Conservation (phyloP, 805 yeast genomes). For the Saccharomycopsis amapae region DNA sequence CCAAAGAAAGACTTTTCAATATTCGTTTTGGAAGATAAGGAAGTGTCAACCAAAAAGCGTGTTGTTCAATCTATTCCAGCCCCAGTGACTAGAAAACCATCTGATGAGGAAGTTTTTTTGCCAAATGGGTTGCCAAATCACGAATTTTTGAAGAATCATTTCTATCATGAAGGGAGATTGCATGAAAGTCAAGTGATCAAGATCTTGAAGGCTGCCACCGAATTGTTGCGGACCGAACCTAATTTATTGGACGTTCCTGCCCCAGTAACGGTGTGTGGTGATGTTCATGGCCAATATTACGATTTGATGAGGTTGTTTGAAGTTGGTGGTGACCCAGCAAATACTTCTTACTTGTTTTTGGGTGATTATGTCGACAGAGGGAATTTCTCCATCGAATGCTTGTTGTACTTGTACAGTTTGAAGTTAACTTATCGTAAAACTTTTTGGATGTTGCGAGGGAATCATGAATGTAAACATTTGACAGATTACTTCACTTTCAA, state of each 20-base stretch:
- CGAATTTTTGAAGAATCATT: slow-evolving; percentile 64
- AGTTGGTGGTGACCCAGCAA: slow-evolving; percentile 82
- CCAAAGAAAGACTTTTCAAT: slow-evolving; percentile 31
- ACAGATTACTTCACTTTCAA: slow-evolving; percentile 93
- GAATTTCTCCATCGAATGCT: slow-evolving; percentile 76
- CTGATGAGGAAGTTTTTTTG: slow-evolving; percentile 59
- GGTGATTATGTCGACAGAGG: slow-evolving; percentile 98
- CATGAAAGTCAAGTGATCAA: slow-evolving; percentile 59
- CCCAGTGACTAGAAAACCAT: slow-evolving; percentile 59
- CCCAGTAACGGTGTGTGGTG: slow-evolving; percentile 95
- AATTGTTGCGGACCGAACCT: slow-evolving; percentile 60
- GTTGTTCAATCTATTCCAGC: slow-evolving; percentile 49
- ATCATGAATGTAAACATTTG: slow-evolving; percentile 90
- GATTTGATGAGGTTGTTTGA: slow-evolving; percentile 88
- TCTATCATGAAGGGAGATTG: slow-evolving; percentile 74
- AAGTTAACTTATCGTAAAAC: slow-evolving; percentile 69
- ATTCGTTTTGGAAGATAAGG: slow-evolving; percentile 42
- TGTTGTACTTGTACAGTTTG: slow-evolving; percentile 67
- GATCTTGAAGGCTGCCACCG: slow-evolving; percentile 61
- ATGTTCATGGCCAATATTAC: slow-evolving; percentile 92
- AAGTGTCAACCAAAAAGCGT: slow-evolving; percentile 38
- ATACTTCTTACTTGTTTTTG: slow-evolving; percentile 71
- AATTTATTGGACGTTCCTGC: slow-evolving; percentile 77
- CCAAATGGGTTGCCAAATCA: slow-evolving; percentile 64
- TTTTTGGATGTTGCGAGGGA: slow-evolving; percentile 82